Evolutionary conservation across 1,284 basidiomycete species (phyloP).

Genomic region (Earliella scabrosa): DNA sequence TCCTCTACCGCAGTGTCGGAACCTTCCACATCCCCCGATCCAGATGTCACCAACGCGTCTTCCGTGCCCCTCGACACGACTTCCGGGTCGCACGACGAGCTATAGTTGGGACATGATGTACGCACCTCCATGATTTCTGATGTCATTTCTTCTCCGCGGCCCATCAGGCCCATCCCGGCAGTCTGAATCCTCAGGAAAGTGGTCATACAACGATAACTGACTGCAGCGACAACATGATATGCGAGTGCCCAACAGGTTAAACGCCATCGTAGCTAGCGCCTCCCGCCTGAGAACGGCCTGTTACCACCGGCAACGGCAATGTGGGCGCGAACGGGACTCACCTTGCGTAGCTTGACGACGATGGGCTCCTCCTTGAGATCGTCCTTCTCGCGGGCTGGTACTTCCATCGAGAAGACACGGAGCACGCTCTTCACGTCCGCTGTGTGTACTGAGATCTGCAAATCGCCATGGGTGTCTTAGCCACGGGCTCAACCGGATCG

Average conservation of each 20-base stretch:
- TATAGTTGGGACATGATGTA: slow-evolving; percentile 5
- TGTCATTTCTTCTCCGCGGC: too few relatives aligned
- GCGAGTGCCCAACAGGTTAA: slow-evolving; percentile 33
- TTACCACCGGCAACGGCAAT: not conserved
- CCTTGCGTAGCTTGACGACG: slow-evolving; percentile 74
- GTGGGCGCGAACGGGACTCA: slow-evolving; percentile 38
- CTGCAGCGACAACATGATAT: slow-evolving; percentile 13
- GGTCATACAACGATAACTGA: slow-evolving; percentile 22
- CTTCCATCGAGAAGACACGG: slow-evolving; percentile 83
- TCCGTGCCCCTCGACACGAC: not conserved
- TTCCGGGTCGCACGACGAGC: slow-evolving; percentile 10
- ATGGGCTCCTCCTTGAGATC: slow-evolving; percentile 86
- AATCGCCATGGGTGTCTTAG: not conserved
- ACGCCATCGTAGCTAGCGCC: slow-evolving; percentile 84
- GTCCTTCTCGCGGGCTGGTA: slow-evolving; percentile 78
- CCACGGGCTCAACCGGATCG: not conserved
- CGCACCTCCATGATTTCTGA: not conserved
- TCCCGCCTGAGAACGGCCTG: slow-evolving; percentile 57
- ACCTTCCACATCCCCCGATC: not conserved
- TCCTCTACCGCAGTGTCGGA: not conserved
- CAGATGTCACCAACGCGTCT: not conserved
- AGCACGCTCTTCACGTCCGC: slow-evolving; percentile 85
- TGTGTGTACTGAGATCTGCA: slow-evolving; percentile 85
- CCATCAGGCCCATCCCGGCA: too few relatives aligned
- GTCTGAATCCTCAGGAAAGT: slow-evolving; percentile 3